Evolutionary conservation across 441 rosid genomes (phyloP).

Genomic region (Populus trichocarpa): DNA sequence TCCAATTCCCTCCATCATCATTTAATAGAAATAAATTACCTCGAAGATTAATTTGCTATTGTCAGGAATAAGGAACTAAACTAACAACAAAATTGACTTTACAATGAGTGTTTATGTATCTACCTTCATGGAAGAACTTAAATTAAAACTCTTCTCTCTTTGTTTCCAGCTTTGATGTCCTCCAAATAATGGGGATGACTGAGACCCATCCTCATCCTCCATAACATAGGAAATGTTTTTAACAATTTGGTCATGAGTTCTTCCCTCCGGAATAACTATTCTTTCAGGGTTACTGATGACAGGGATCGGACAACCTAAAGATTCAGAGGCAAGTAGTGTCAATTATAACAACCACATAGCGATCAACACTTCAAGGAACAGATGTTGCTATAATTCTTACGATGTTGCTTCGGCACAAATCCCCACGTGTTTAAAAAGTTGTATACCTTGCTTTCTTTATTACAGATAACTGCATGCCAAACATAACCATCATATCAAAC

Average conservation of each 20-base stretch:
- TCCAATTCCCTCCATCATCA: neutral
- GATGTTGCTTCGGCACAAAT: conserved; percentile 67
- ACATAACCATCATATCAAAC: conserved; percentile 6
- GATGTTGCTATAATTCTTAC: conserved; percentile 36
- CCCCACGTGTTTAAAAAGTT: conserved; percentile 65
- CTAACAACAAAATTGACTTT: conserved; percentile 20
- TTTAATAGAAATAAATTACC: neutral
- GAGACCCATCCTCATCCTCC: conserved; percentile 53
- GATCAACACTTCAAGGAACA: neutral
- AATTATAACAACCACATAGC: neutral
- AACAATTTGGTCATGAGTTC: conserved; percentile 50
- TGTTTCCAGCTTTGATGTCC: conserved; percentile 78
- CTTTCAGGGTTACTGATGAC: conserved; percentile 56
- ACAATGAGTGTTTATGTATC: conserved; percentile 18
- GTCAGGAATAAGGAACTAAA: neutral
- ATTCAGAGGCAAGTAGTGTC: conserved; percentile 9
- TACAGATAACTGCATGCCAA: conserved; percentile 69
- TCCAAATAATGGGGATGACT: conserved; percentile 68
- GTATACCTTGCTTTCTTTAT: conserved; percentile 81
- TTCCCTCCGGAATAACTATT: conserved; percentile 56
- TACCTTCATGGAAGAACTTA: conserved; percentile 80
- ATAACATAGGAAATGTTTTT: conserved; percentile 51
- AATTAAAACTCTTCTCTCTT: conserved; percentile 72
- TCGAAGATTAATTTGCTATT: neutral
- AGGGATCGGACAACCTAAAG: conserved; percentile 79